phyloP scores from a whole-genome alignment of 495 filamentous ascomycete genomes.

The Talaromyces ruber region DNA sequence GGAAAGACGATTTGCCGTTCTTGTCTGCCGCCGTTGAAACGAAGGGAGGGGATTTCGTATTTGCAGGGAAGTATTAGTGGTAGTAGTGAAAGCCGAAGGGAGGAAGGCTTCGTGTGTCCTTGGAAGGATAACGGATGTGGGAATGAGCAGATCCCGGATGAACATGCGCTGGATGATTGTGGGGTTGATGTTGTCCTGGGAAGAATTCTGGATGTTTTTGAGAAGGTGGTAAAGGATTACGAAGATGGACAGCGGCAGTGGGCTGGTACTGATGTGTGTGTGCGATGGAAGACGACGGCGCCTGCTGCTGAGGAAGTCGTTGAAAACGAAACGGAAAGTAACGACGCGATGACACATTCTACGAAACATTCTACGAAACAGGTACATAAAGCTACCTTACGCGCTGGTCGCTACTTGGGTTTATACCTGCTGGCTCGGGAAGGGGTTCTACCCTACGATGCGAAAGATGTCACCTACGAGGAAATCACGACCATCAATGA shows the following conservation, averaged over 20 bases:
- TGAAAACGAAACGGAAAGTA: conserved; percentile 16
- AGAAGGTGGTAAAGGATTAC: conserved; percentile 29
- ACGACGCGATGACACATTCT: background rate
- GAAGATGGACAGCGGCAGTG: conserved; percentile 13
- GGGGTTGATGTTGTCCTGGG: conserved; percentile 64
- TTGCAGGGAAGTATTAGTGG: conserved; percentile 34
- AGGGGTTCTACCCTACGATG: conserved; percentile 23
- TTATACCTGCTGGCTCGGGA: conserved; percentile 21
- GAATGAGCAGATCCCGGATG: conserved; percentile 18
- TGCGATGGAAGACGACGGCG: conserved; percentile 9
- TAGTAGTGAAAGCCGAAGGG: conserved; percentile 35
- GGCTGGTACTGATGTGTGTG: conserved; percentile 19
- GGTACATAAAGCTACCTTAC: conserved; percentile 6
- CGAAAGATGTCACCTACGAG: conserved; percentile 46
- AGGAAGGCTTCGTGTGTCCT: conserved; percentile 64
- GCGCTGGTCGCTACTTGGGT: conserved; percentile 15
- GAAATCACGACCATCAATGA: conserved; percentile 6
- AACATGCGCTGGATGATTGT: conserved; percentile 72
- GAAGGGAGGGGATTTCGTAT: conserved; percentile 63
- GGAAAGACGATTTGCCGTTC: conserved; percentile 67
- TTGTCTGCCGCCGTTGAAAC: conserved; percentile 60
- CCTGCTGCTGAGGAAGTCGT: conserved; percentile 14
- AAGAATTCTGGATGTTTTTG: conserved; percentile 51
- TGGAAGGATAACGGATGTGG: conserved; percentile 46
- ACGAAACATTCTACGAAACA: background rate